phyloP scores from a whole-genome alignment of 2,329 filamentous ascomycete species.

The Ustulina deusta region DNA sequence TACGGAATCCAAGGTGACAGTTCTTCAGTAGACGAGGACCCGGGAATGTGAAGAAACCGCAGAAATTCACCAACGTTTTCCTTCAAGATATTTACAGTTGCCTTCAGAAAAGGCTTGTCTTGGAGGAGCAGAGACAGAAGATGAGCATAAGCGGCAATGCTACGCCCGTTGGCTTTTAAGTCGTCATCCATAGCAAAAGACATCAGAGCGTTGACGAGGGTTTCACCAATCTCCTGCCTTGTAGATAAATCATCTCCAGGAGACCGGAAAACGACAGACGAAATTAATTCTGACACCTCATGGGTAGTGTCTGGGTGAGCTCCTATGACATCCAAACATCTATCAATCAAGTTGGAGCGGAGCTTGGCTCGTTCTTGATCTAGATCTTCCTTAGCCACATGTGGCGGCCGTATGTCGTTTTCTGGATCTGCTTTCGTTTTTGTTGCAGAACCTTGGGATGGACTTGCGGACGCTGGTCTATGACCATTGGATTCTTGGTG shows the following conservation, averaged over 20 bases:
- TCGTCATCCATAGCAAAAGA: constrained; percentile 72
- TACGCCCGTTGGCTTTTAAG: constrained; percentile 69
- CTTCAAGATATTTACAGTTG: constrained; percentile 78
- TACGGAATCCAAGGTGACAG: constrained; percentile 94
- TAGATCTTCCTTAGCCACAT: constrained; percentile 79
- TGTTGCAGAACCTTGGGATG: constrained; percentile 40
- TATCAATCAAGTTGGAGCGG: constrained; percentile 83
- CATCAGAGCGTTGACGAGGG: constrained; percentile 85
- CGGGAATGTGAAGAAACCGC: constrained; percentile 78
- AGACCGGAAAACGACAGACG: constrained; percentile 74
- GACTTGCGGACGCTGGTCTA: constrained; percentile 43
- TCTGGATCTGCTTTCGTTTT: constrained; percentile 40
- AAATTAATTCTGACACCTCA: constrained; percentile 88
- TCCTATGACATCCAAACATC: constrained; percentile 89
- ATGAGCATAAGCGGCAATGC: constrained; percentile 90
- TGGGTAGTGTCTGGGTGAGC: constrained; percentile 90
- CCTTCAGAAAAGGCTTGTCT: constrained; percentile 82
- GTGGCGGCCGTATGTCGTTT: constrained; percentile 42
- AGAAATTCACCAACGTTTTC: constrained; percentile 82
- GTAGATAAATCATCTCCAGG: constrained; percentile 61
- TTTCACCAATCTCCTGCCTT: constrained; percentile 81
- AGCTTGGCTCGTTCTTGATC: constrained; percentile 80
- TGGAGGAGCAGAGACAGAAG: constrained; percentile 89
- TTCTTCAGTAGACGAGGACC: constrained; percentile 77
- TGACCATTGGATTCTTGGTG: constrained; percentile 45